Base-by-base conservation (phyloP, 2,329 filamentous ascomycete genomes). In the Cadophora sp. region DNA sequence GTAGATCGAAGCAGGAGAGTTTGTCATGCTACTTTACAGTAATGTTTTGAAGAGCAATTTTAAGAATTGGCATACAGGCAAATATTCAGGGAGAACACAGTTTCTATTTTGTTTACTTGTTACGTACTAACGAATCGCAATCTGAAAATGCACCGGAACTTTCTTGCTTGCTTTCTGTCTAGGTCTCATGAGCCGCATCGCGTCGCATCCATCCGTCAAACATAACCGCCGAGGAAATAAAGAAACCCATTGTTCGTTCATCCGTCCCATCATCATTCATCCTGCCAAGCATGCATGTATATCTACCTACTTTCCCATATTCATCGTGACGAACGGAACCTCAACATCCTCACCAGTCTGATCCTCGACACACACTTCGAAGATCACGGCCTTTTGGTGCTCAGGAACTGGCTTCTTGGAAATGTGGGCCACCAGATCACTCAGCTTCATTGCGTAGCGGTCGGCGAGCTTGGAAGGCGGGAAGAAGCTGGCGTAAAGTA, bases 401-500 rank as follows among this genome's bases (percentile, higher is more conserved):
- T 88, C 87, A 0, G 96, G 95, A 67, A 99, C 91, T 1, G 91
- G 86, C 84, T 97, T 97, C 86, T 95, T 97, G 70, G 93, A 97
- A 71, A 99, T 92, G 56, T 87, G 88, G 81, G 95, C 93, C 5
- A 97, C 91, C 61, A 99, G 85, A 78, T 95, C 85, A 81, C 93
- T 97, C 81, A 98, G 87, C 82, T 94, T 97, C 81, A 97, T 85
- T 16, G 82, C 83, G 77, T 93, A 85, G 71, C 94, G 88, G 72
- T 97, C 94, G 86, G 94, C 94, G 67, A 94, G 84, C 64, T 91
- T 91, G 22, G 84, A 80, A 0, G 90, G 86, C 2, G 92, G 90
- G 82, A 97, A 97, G 87, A 99, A 99, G 76, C 90, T 91, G 22
- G 96, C 95, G 77, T 97, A 99, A 56, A 99, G 83, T 77, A 99